Evolutionary conservation across 1,284 basidiomycete genomes (phyloP).

Genomic region (Sutorius eximius): DNA sequence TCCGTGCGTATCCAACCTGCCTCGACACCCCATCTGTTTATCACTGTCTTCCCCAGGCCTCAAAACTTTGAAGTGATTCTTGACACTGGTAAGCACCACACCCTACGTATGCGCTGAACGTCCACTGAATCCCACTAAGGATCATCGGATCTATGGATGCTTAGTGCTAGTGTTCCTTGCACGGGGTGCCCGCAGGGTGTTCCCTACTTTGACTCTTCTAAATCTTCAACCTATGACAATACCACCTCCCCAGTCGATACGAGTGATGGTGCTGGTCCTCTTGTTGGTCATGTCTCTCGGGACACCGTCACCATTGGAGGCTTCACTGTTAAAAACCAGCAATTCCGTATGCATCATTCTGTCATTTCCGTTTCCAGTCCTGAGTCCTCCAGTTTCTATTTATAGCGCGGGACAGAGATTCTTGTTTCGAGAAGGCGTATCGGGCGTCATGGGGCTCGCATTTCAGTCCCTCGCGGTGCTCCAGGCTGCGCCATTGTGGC

Average conservation of each 20-base stretch:
- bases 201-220: slow-evolving; percentile 44
- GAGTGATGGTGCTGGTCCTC: slow-evolving; percentile 51
- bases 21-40: background rate
- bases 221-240: slow-evolving; percentile 41
- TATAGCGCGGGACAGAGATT: slow-evolving; percentile 25
- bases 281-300: slow-evolving; percentile 39
- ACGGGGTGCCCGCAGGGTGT: slow-evolving; percentile 39
- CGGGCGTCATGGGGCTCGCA: slow-evolving; percentile 70
- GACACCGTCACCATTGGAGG: slow-evolving; percentile 53
- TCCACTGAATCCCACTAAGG: slow-evolving; percentile 29
- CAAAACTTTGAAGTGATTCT: slow-evolving; percentile 44
- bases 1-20: slow-evolving; percentile 43
- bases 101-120: background rate
- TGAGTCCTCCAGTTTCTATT: slow-evolving; percentile 31
- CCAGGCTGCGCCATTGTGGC: slow-evolving; percentile 65
- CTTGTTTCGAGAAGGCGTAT: slow-evolving; percentile 46
- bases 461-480: slow-evolving; percentile 58
- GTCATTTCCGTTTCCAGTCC: background rate
- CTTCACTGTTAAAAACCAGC: slow-evolving; percentile 37
- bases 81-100: slow-evolving; percentile 47
- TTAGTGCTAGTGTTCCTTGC: slow-evolving; percentile 49
- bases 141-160: slow-evolving; percentile 82
- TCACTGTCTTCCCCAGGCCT: slow-evolving; percentile 14
- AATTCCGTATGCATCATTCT: slow-evolving; percentile 21
- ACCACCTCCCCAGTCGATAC: slow-evolving; percentile 23